phyloP scores from a whole-genome alignment of 352 stramenopile species.

The Pythium diclinum region DNA sequence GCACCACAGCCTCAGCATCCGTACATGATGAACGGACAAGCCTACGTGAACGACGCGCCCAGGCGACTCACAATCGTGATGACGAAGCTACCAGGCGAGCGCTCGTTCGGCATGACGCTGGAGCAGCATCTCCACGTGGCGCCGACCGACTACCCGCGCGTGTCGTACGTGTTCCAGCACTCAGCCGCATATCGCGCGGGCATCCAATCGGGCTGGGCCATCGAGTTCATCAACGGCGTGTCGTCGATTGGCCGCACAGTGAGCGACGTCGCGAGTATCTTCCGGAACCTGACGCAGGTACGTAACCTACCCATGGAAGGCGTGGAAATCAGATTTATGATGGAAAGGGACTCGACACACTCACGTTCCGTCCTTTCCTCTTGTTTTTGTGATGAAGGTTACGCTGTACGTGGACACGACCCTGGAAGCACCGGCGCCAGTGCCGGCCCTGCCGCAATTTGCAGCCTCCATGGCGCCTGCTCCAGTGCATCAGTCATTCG shows the following conservation, averaged over 20 bases:
- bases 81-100: conserved; percentile 41
- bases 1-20: neutral
- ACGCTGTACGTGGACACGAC: conserved; percentile 1
- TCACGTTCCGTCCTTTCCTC: too few species aligned
- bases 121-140: conserved; percentile 28
- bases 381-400: conserved; percentile 3
- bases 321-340: neutral
- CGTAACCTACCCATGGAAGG: neutral
- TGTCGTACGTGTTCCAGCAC: conserved; percentile 55
- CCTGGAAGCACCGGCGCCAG: neutral
- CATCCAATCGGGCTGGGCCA: conserved; percentile 24
- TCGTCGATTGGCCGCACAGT: conserved; percentile 1
- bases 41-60: neutral
- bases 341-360: neutral
- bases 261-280: conserved; percentile 15
- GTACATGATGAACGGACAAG: neutral
- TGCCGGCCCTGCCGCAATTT: neutral
- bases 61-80: conserved; percentile 16
- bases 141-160: conserved; percentile 35
- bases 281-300: conserved; percentile 19
- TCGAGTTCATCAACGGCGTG: conserved; percentile 16
- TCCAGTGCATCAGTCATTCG: neutral
- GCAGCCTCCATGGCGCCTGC: neutral
- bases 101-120: conserved; percentile 71
- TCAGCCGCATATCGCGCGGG: conserved; percentile 55